These are phyloP conservation scores for Kuraishia cidri DNA, from an alignment of 805 yeast genomes.

Conservation along the genomic window DNA sequence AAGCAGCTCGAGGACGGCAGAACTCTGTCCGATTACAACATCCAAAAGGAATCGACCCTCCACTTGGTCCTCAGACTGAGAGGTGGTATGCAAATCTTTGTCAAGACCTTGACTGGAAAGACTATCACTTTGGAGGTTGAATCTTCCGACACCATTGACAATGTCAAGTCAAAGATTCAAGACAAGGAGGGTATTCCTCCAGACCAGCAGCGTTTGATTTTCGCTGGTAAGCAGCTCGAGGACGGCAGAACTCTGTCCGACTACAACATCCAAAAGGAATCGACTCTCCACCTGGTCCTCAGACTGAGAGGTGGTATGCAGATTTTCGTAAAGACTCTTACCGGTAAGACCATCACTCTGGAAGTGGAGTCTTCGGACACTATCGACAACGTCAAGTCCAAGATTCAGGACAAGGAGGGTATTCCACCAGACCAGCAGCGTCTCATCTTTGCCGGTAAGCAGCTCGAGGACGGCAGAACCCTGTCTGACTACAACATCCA, in stretches of 20 bases:
- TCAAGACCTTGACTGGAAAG: conserved; percentile 81
- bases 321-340: conserved; percentile 74
- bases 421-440: conserved; percentile 33
- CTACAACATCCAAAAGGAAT: conserved; percentile 41
- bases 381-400: conserved; percentile 31
- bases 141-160: conserved; percentile 35
- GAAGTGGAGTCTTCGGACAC: conserved; percentile 59
- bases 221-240: conserved; percentile 34
- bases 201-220: conserved; percentile 30
- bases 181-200: conserved; percentile 34
- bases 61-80: conserved; percentile 25
- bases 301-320: conserved; percentile 44
- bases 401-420: conserved; percentile 32
- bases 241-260: conserved; percentile 90
- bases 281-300: conserved; percentile 24
- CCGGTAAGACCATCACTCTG: conserved; percentile 91
- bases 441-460: conserved; percentile 33
- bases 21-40: conserved; percentile 78
- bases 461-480: conserved; percentile 69
- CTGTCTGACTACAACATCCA: conserved; percentile 67
- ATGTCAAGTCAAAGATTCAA: conserved; percentile 31
- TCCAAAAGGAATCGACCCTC: conserved; percentile 30
- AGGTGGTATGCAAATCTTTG: conserved; percentile 61
- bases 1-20: conserved; percentile 57
- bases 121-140: conserved; percentile 90